Percentiles rank a stretch among this genome's conserved stretches.
Evolutionary conservation across 1,139 yeast species (phyloP).

Genomic region (Insectozyma bohioensis): DNA sequence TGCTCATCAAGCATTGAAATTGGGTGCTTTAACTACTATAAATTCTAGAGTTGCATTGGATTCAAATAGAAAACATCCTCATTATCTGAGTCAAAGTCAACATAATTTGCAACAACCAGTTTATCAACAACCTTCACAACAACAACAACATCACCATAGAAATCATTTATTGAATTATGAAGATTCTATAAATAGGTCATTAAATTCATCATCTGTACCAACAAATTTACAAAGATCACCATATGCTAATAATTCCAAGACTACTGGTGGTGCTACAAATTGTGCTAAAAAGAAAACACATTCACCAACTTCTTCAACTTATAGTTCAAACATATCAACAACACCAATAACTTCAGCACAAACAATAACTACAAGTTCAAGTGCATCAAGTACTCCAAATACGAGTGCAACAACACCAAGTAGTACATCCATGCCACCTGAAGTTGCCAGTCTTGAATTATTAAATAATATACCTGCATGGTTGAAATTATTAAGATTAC

Average conservation of each 20-base stretch:
- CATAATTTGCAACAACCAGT: slow-evolving; percentile 12
- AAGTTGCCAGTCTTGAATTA: slow-evolving; percentile 62
- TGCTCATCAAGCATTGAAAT: slow-evolving; percentile 42
- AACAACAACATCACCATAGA: slow-evolving; percentile 11
- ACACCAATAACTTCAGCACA: slow-evolving; percentile 10
- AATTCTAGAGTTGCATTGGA: slow-evolving; percentile 62
- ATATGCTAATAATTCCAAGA: no score
- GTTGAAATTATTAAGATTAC: slow-evolving; percentile 85
- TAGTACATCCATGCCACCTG: slow-evolving; percentile 60
- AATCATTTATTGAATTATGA: slow-evolving; percentile 22
- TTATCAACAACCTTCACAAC: slow-evolving; percentile 13
- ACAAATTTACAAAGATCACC: slow-evolving; percentile 3
- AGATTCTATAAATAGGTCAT: slow-evolving; percentile 36
- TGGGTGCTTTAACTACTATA: slow-evolving; percentile 65
- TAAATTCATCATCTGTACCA: slow-evolving; percentile 43
- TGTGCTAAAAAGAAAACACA: slow-evolving; percentile 1
- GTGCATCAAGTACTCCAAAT: slow-evolving; percentile 13
- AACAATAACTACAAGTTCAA: slow-evolving; percentile 10
- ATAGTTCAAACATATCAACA: slow-evolving; percentile 1
- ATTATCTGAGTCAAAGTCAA: slow-evolving; percentile 12
- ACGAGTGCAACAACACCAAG: slow-evolving; percentile 20
- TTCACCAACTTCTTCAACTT: slow-evolving; percentile 2
- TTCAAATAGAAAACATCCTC: slow-evolving; percentile 43
- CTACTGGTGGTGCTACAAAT: no score
- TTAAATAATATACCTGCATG: slow-evolving; percentile 85